Percentiles rank a stretch among this genome's conserved stretches.
phyloP scores from a whole-genome alignment of 345 rosid species.

The Cardamine resedifolia region DNA sequence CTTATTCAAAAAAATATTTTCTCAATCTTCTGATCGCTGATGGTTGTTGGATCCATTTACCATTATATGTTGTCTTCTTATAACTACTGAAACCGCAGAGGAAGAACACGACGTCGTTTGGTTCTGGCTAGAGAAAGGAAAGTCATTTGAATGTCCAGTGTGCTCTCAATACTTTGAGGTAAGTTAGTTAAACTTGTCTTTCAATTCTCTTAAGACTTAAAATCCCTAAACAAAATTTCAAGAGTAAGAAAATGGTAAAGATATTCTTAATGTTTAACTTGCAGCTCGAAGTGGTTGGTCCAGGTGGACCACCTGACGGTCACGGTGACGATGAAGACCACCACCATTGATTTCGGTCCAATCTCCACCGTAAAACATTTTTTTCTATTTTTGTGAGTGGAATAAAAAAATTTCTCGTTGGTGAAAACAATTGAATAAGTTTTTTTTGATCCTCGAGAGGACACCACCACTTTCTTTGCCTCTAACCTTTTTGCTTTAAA shows the following conservation, averaged over 20 bases:
- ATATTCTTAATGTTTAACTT: neutral
- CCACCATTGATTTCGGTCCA: slow-evolving; percentile 21
- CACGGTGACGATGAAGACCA: slow-evolving; percentile 47
- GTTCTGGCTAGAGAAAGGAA: slow-evolving; percentile 94
- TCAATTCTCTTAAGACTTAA: neutral
- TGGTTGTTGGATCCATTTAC: neutral
- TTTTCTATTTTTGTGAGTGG: neutral
- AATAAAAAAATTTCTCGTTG: slow-evolving; percentile 16
- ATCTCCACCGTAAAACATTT: neutral
- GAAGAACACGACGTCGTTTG: slow-evolving; percentile 92
- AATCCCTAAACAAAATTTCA: neutral
- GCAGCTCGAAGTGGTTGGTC: slow-evolving; percentile 79
- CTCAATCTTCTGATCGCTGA: neutral
- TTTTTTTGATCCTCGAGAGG: neutral
- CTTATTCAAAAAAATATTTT: neutral
- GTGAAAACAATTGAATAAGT: slow-evolving; percentile 14
- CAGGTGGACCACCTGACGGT: slow-evolving; percentile 82
- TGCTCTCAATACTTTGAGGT: slow-evolving; percentile 80
- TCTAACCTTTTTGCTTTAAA: slow-evolving; percentile 1
- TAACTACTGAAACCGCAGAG: slow-evolving; percentile 43
- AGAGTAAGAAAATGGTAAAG: neutral
- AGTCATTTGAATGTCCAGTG: slow-evolving; percentile 77
- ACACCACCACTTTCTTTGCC: slow-evolving; percentile 5
- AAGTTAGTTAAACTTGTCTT: neutral
- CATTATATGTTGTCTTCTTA: neutral